Base-by-base conservation (phyloP, 768 basidiomycete genomes). In the Basidioascus undulatus region DNA sequence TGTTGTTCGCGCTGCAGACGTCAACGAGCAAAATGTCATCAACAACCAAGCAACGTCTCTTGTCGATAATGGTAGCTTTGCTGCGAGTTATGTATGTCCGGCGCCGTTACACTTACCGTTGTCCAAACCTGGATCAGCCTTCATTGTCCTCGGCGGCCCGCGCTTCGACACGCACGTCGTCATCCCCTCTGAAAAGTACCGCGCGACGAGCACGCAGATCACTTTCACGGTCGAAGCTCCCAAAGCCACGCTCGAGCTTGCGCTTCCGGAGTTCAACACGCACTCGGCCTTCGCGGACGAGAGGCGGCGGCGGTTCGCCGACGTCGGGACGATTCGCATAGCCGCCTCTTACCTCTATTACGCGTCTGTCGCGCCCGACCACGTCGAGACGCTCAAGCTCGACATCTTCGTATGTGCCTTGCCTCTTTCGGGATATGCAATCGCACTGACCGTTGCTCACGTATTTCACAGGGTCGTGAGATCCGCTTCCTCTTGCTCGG, bases 21-120 rank as follows among this genome's bases (percentile, higher is more conserved):
- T 80, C 39, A 96, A 96, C 53, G 89, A 96, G 57, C 83, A 84
- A 53, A 96, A 96, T 53, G 82, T 96, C 53, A 79, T 96, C 37
- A 83, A 92, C 61, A 79, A 77, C 45, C 83, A 96, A 55, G 74
- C 84, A 84, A 51, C 41, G 57, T 39, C 16, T 47, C 19, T 16
- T 6, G 12, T 16, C 6, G 16, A 28, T 16, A 19, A 19, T n/a
- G 57, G 47, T 28, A 15, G 32, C 21, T 11, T 26, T 35, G 35
- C 19, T n/a, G 4, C 15, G 20, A 37, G 18, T 37, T 25, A n/a
- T 35, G 26, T n/a, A n/a, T n/a, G n/a, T 40, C 30, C 27, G 30
- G 37, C 32, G 33, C n/a, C 23, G 16, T 15, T 18, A 28, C 13
- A 16, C 8, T 40, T 11, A n/a, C n/a, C n/a, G n/a, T n/a, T n/a